Evolutionary conservation across 768 basidiomycete genomes (phyloP).

Genomic region (Macrocybe gigantea): DNA sequence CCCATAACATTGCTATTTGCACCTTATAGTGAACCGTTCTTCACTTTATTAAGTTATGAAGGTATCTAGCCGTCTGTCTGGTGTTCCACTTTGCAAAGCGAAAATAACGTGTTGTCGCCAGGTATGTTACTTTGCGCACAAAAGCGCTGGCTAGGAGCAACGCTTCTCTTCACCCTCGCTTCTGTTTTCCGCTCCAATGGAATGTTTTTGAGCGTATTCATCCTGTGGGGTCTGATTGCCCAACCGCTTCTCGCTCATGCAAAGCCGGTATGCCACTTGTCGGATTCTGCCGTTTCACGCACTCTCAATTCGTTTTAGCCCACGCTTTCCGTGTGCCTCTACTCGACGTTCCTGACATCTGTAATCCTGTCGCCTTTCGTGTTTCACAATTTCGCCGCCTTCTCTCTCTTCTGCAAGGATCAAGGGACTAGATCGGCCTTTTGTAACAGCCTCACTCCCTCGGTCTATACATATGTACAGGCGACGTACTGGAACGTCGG

Average conservation of each 20-base stretch:
- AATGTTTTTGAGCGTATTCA: constrained; percentile 67
- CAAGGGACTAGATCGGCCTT: constrained; percentile 36
- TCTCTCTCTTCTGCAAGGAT: constrained; percentile 54
- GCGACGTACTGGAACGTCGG: constrained; percentile 83
- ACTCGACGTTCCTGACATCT: constrained; percentile 28
- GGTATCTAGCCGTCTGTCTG: constrained; percentile 33
- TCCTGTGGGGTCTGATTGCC: constrained; percentile 66
- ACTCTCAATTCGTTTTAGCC: background rate
- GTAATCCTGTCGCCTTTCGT: constrained; percentile 62
- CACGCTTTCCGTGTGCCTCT: constrained; percentile 26
- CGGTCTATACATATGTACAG: constrained; percentile 82
- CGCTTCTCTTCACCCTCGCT: constrained; percentile 60
- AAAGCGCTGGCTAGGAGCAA: constrained; percentile 46
- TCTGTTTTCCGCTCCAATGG: constrained; percentile 74
- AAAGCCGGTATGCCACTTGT: constrained; percentile 4
- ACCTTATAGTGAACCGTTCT: constrained; percentile 83
- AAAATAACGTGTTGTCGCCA: constrained; percentile 14
- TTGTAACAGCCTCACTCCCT: constrained; percentile 60
- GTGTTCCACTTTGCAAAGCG: background rate
- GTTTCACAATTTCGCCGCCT: constrained; percentile 64
- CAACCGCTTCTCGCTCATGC: constrained; percentile 39
- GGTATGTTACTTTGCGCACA: constrained; percentile 56
- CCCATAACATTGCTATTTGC: constrained; percentile 68
- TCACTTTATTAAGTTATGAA: constrained; percentile 72
- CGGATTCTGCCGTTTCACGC: constrained; percentile 16